phyloP scores from a whole-genome alignment of 225 moss, liverwort and hornwort species.

The Asterella californica region DNA sequence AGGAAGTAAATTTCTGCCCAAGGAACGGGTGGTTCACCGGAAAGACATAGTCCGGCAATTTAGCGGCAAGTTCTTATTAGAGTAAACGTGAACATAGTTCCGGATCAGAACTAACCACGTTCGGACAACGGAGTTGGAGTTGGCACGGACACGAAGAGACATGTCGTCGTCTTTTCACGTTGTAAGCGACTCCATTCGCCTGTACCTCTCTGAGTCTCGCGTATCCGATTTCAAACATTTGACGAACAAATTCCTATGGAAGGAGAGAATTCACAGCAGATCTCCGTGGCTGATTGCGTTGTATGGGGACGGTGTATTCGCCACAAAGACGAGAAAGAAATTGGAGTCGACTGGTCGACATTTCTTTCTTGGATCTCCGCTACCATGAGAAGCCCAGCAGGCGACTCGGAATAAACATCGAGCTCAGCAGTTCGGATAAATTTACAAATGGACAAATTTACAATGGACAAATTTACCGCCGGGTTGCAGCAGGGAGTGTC shows the following conservation, averaged over 20 bases:
- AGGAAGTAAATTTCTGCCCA: too few species aligned
- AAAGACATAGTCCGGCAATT: too few species aligned
- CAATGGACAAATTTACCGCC: conserved; percentile 37
- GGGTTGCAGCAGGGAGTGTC: conserved; percentile 27
- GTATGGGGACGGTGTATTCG: neutral
- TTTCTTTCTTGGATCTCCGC: neutral
- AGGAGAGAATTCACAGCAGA: neutral
- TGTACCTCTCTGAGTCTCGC: conserved; percentile 12
- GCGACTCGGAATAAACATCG: neutral
- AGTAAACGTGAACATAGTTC: too few species aligned
- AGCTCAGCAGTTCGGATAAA: neutral
- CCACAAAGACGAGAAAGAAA: neutral
- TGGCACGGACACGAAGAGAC: conserved; percentile 4
- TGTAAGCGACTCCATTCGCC: neutral
- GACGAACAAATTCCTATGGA: neutral
- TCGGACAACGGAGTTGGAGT: neutral
- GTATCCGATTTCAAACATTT: neutral
- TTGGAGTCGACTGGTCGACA: neutral
- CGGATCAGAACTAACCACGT: neutral
- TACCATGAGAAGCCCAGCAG: neutral
- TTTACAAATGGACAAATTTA: conserved; percentile 29
- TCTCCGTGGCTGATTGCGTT: neutral
- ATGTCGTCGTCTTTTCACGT: neutral
- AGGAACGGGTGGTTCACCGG: too few species aligned
- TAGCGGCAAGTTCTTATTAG: too few species aligned